A percentile compares a stretch with the other conserved stretches of the same genome.
Conservation (phyloP, 371 early-diverging fungal species). For the Mucor irregularis region DNA sequence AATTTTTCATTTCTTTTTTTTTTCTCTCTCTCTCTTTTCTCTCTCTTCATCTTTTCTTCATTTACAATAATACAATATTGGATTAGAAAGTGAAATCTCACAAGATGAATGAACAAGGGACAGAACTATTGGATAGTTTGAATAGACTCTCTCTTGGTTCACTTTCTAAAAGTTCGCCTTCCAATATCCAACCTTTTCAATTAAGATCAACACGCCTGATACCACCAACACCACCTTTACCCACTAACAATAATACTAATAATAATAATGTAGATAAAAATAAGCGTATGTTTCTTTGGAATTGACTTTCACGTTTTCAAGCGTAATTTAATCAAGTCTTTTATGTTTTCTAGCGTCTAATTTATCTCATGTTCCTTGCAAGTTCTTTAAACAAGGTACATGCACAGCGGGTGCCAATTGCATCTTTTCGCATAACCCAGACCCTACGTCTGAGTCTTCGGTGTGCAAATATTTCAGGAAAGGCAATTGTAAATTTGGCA, state of each 20-base stretch:
- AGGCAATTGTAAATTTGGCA: constrained; percentile 83
- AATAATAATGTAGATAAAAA: too few relatives aligned
- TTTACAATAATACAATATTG: too few relatives aligned
- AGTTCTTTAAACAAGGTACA: constrained; percentile 75
- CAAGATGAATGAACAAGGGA: too few relatives aligned
- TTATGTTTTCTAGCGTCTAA: constrained; percentile 22
- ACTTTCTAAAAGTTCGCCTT: constrained; percentile 36
- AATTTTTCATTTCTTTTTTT: too few relatives aligned
- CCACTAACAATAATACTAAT: constrained; percentile 3
- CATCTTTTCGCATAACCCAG: constrained; percentile 72
- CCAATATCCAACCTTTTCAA: constrained; percentile 21
- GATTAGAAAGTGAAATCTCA: too few relatives aligned
- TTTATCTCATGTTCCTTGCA: constrained; percentile 76
- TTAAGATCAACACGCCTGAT: constrained; percentile 27
- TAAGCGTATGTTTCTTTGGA: too few relatives aligned
- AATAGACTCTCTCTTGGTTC: background rate
- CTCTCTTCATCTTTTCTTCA: too few relatives aligned
- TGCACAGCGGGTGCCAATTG: constrained; percentile 81
- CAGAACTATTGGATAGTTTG: background rate
- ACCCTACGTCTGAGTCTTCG: constrained; percentile 53
- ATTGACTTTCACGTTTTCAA: too few relatives aligned
- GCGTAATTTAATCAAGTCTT: too few relatives aligned
- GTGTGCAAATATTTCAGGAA: constrained; percentile 79
- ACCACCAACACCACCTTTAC: constrained; percentile 18
- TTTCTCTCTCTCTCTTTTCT: too few relatives aligned